phyloP scores from a whole-genome alignment of 225 moss, liverwort and hornwort species.

The Takakia lepidozioides region DNA sequence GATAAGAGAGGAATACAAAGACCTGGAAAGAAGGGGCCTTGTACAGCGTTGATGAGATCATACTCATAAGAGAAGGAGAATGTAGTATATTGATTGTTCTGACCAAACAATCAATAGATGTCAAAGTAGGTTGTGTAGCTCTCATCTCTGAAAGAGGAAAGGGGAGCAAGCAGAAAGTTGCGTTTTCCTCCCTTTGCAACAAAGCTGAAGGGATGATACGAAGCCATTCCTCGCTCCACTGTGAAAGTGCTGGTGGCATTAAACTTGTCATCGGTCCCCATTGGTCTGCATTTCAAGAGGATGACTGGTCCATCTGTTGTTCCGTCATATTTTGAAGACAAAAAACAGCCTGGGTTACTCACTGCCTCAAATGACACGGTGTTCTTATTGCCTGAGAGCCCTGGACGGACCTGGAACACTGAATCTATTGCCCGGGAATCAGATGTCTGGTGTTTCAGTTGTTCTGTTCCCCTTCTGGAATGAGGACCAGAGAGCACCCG shows the following conservation, averaged over 20 bases:
- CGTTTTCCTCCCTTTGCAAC: slow-evolving; percentile 45
- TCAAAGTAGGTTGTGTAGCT: slow-evolving; percentile 79
- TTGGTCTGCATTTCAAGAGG: slow-evolving; percentile 39
- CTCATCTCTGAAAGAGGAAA: slow-evolving; percentile 71
- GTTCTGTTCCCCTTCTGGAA: too few species aligned
- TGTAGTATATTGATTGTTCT: too few species aligned
- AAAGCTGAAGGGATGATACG: slow-evolving; percentile 68
- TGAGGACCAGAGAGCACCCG: too few species aligned
- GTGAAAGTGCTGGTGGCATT: slow-evolving; percentile 44
- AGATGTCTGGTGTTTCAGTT: too few species aligned
- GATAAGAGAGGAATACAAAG: too few species aligned
- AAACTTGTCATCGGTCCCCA: slow-evolving; percentile 23
- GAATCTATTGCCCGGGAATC: slow-evolving; percentile 13
- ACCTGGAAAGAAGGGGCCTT: too few species aligned
- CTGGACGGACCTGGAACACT: slow-evolving; percentile 41
- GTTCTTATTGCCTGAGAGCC: slow-evolving; percentile 45
- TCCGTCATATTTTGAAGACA: slow-evolving; percentile 30
- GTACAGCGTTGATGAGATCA: too few species aligned
- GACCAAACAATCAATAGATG: too few species aligned
- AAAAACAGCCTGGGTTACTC: slow-evolving; percentile 63
- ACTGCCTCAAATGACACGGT: slow-evolving; percentile 73
- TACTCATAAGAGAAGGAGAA: too few species aligned
- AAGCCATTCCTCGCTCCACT: slow-evolving; percentile 34
- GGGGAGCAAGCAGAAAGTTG: slow-evolving; percentile 66
- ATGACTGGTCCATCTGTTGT: slow-evolving; percentile 10